A percentile compares a stretch with the other conserved stretches of the same genome.
Conservation (phyloP, 2,329 filamentous ascomycete genomes). For the Fusarium verticillioides region DNA sequence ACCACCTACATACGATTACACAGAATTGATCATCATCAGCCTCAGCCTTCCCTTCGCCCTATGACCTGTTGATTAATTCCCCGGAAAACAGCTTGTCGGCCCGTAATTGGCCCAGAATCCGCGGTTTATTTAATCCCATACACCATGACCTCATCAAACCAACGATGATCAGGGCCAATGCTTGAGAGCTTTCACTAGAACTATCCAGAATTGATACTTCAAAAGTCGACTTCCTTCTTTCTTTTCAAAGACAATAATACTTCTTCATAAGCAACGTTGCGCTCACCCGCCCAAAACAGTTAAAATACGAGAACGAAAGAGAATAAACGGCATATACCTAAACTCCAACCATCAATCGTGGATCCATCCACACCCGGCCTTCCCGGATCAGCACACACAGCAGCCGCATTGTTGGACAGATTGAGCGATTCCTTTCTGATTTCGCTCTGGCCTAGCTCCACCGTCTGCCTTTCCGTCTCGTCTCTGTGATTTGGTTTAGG, state of each 20-base stretch:
- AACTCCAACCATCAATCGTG: constrained; percentile 37
- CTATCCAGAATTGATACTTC: neutral
- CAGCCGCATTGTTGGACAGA: constrained; percentile 22
- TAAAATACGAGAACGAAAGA: constrained; percentile 16
- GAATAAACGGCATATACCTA: constrained; percentile 13
- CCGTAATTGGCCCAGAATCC: constrained; percentile 32
- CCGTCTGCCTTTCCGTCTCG: constrained; percentile 10
- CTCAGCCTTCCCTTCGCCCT: constrained; percentile 9
- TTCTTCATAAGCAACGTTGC: neutral
- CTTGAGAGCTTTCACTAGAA: constrained; percentile 5
- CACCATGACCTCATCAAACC: constrained; percentile 42
- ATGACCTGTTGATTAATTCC: constrained; percentile 27
- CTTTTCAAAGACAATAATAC: neutral
- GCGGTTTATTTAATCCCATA: constrained; percentile 21
- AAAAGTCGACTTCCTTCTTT: neutral
- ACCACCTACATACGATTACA: neutral
- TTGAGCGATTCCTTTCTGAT: constrained; percentile 8
- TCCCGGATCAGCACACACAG: constrained; percentile 40
- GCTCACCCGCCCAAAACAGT: neutral
- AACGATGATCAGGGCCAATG: constrained; percentile 13
- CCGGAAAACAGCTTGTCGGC: constrained; percentile 22
- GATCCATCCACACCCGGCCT: constrained; percentile 40
- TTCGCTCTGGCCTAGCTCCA: constrained; percentile 34
- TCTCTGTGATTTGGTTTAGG: constrained; percentile 10
- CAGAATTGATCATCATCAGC: neutral